phyloP scores from a whole-genome alignment of 371 early-diverging fungal species.

The Circinella umbellata region DNA sequence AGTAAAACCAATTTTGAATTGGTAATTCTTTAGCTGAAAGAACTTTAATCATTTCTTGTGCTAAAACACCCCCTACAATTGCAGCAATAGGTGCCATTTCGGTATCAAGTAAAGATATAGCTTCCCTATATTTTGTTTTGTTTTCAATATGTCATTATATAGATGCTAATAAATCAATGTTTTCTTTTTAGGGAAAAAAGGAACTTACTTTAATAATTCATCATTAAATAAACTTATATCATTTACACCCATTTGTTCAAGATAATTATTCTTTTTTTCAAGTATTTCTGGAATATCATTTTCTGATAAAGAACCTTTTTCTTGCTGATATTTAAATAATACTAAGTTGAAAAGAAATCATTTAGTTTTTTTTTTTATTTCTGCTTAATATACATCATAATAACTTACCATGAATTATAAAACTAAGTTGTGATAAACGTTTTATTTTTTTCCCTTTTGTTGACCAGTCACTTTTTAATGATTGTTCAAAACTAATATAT shows the following conservation, averaged over 20 bases:
- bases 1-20: slow-evolving; percentile 81
- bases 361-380: no score
- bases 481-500: slow-evolving; percentile 51
- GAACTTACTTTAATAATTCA: slow-evolving; percentile 54
- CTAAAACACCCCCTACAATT: slow-evolving; percentile 86
- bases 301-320: slow-evolving; percentile 29
- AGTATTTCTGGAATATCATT: slow-evolving; percentile 24
- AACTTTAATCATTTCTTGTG: slow-evolving; percentile 88
- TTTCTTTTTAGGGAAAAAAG: no score
- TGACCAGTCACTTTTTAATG: slow-evolving; percentile 39
- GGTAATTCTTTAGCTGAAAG: slow-evolving; percentile 82
- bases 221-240: slow-evolving; percentile 46
- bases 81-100: slow-evolving; percentile 83
- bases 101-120: slow-evolving; percentile 44
- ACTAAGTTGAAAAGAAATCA: slow-evolving; percentile 22
- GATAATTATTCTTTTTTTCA: slow-evolving; percentile 21
- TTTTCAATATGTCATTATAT: no score
- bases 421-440: slow-evolving; percentile 51
- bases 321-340: slow-evolving; percentile 38
- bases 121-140: slow-evolving; percentile 29
- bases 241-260: slow-evolving; percentile 40
- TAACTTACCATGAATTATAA: slow-evolving; percentile 57
- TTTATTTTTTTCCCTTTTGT: slow-evolving; percentile 37
- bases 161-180: no score
- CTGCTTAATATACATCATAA: no score